Base-by-base conservation (phyloP, 2,329 filamentous ascomycete genomes). In the Gaeumannomyces sp. region DNA sequence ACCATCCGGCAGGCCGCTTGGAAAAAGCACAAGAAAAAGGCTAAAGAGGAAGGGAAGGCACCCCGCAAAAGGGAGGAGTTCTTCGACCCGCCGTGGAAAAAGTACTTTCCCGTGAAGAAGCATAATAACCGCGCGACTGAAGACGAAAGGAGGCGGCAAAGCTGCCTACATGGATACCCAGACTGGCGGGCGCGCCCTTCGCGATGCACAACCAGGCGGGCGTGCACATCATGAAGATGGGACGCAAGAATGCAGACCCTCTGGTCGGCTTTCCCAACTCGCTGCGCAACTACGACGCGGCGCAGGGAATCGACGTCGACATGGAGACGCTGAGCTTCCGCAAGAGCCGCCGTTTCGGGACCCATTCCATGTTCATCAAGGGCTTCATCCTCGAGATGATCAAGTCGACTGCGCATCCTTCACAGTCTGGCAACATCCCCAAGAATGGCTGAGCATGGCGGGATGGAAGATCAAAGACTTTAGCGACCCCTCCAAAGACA, bases 191-290 rank as follows among this genome's bases (percentile, higher is more conserved):
- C 16, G 58, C 58, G 58, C 58, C 58, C 4, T 60, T 28, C 58
- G 58, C 28, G 11, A 60, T 60, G 58, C 58, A 60, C 28, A 14
- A 28, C 25, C 58, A 60, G 16, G 58, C 58, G 11, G 58, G 58
- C 58, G 29, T 70, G 22, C 57, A 64, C 25, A 68, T 65, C n/a
- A 57, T 62, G 22, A 74, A 70, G 60, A 72, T 72, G 65, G 70
- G 72, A 10, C 68, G 75, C 14, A 71, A 68, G 45, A 75, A 77
- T 65, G 75, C 76, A 5, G 76, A 78, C 38, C 69, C 74, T 0
- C 66, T 78, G 0, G 75, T 77, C 1, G 76, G 75, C 0, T 19
- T 38, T 2, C 74, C 74, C 1, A 65, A 64, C 1, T 67, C 72
- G 3, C 19, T 0, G 45, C 61, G 71, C 19, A 75, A 71, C 57